phyloP scores from a whole-genome alignment of 345 rosid species.

The Barbarea vulgaris region DNA sequence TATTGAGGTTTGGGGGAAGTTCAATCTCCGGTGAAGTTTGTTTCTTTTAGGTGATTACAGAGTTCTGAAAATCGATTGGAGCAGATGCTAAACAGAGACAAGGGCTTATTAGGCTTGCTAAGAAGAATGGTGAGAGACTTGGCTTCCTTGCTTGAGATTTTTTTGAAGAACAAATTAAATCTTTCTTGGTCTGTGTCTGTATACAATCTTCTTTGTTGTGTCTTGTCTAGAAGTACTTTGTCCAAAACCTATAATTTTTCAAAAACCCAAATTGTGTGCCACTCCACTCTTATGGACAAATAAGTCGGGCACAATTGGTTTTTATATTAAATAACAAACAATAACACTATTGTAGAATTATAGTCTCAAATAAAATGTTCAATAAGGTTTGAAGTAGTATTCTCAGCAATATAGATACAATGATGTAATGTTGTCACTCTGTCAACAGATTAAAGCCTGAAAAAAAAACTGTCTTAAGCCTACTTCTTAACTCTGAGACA shows the following conservation, averaged over 20 bases:
- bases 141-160: conserved; percentile 79
- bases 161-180: no score
- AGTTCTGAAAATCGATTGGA: conserved; percentile 95
- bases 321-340: no score
- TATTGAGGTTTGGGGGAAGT: conserved; percentile 60
- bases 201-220: conserved; percentile 8
- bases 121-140: conserved; percentile 94
- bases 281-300: no score
- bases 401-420: conserved; percentile 15
- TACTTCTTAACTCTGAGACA: conserved; percentile 19
- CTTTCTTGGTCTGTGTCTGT: neutral
- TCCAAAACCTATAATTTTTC: conserved; percentile 8
- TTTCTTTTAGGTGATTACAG: conserved; percentile 73
- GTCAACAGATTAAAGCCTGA: neutral
- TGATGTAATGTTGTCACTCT: conserved; percentile 4
- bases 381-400: neutral
- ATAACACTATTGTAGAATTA: no score
- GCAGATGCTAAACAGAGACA: conserved; percentile 98
- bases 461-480: conserved; percentile 18
- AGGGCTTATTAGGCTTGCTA: conserved; percentile 92
- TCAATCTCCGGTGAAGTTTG: conserved; percentile 52
- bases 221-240: neutral
- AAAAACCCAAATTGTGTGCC: no score
- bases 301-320: no score
- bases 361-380: no score